These are phyloP conservation scores for Melaleuca alternifolia DNA, from an alignment of 345 rosid species.

Conservation along the genomic window DNA sequence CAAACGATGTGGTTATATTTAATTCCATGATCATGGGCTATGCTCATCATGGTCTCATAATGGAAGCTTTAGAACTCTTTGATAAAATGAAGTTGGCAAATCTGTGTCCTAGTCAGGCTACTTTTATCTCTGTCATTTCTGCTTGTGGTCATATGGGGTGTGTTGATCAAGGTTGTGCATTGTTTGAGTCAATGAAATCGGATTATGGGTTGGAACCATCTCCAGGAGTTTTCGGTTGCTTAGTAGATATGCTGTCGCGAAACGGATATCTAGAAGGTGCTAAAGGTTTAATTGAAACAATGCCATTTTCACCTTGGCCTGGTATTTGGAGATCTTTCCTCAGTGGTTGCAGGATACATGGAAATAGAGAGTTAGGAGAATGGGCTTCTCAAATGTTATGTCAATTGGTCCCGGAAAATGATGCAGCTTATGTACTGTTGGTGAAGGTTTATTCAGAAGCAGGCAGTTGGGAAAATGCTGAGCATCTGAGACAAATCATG, in stretches of 20 bases:
- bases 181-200: slow-evolving; percentile 20
- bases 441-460: slow-evolving; percentile 20
- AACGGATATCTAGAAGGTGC: slow-evolving; percentile 24
- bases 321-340: slow-evolving; percentile 31
- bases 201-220: slow-evolving; percentile 21
- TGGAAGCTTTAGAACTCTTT: slow-evolving; percentile 23
- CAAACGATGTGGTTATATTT: slow-evolving; percentile 16
- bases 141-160: slow-evolving; percentile 32
- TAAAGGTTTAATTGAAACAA: slow-evolving; percentile 14
- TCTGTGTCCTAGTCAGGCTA: slow-evolving; percentile 21
- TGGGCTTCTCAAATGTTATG: slow-evolving; percentile 24
- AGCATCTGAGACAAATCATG: slow-evolving; percentile 6
- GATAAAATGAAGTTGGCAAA: slow-evolving; percentile 17
- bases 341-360: slow-evolving; percentile 30
- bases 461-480: slow-evolving; percentile 30
- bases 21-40: slow-evolving; percentile 34
- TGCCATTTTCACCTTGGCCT: slow-evolving; percentile 29
- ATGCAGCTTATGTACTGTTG: slow-evolving; percentile 15
- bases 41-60: slow-evolving; percentile 22
- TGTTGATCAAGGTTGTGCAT: slow-evolving; percentile 18
- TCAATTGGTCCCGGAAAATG: slow-evolving; percentile 21
- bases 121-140: slow-evolving; percentile 29
- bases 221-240: slow-evolving; percentile 26
- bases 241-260: slow-evolving; percentile 33
- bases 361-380: slow-evolving; percentile 22